Evolutionary conservation across 2,329 filamentous ascomycete genomes (phyloP).

Genomic region (Immersiporthe knoxdaviesiana): DNA sequence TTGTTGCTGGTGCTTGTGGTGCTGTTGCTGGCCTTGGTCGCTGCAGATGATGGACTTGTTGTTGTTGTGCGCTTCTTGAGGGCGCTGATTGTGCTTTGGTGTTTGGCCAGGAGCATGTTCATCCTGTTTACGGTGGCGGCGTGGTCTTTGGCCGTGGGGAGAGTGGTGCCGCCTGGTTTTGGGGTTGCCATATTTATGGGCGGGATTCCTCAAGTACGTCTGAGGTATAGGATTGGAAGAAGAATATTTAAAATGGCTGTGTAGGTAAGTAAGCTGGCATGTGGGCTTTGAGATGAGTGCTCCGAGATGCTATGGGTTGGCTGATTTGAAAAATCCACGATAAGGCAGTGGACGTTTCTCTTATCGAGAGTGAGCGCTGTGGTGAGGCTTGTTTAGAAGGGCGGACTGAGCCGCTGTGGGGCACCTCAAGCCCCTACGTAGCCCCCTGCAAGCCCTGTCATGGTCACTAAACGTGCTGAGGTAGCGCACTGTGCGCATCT

Average conservation of each 20-base stretch:
- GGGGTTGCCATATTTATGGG: constrained; percentile 8
- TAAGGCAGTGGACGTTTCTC: background rate
- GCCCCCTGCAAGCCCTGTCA: no score
- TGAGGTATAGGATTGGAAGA: no score
- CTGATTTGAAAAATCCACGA: constrained; percentile 12
- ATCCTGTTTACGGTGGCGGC: constrained; percentile 48
- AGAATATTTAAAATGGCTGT: no score
- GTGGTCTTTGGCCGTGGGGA: constrained; percentile 44
- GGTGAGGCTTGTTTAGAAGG: background rate
- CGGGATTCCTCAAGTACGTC: background rate
- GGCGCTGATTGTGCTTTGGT: constrained; percentile 40
- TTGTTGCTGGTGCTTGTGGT: constrained; percentile 27
- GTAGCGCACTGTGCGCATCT: background rate
- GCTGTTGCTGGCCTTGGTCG: constrained; percentile 6
- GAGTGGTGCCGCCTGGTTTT: constrained; percentile 27
- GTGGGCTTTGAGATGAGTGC: background rate
- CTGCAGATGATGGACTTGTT: constrained; percentile 24
- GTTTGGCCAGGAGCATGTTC: constrained; percentile 43
- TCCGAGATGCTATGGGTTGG: background rate
- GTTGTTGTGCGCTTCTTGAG: constrained; percentile 16
- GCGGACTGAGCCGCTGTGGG: constrained; percentile 1
- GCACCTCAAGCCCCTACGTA: background rate
- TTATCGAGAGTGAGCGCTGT: constrained; percentile 1
- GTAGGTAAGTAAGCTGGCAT: no score
- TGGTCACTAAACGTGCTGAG: background rate